A percentile compares a stretch with the other conserved stretches of the same genome.
Evolutionary conservation across 2,329 filamentous ascomycete genomes (phyloP).

Genomic region (Trichoderma sp.): DNA sequence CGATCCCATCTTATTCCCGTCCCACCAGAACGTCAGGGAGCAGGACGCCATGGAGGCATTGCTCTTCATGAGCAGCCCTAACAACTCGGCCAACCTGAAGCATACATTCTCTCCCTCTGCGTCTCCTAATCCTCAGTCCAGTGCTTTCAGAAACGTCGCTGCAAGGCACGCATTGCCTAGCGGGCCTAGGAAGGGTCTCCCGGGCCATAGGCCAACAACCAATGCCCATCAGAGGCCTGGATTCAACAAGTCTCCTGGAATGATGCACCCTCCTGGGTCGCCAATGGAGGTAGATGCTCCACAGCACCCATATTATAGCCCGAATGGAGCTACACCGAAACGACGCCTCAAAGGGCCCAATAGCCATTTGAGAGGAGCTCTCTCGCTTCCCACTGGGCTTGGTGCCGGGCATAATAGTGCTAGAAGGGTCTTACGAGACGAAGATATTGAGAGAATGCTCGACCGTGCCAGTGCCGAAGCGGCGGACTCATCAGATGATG

Average conservation of each 20-base stretch:
- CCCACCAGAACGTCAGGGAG: constrained; percentile 65
- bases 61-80: constrained; percentile 77
- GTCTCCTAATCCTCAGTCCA: constrained; percentile 34
- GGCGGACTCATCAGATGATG: constrained; percentile 56
- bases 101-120: constrained; percentile 49
- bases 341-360: constrained; percentile 43
- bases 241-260: constrained; percentile 47
- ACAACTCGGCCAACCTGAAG: constrained; percentile 64
- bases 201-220: constrained; percentile 44
- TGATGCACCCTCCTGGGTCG: constrained; percentile 36
- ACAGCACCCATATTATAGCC: constrained; percentile 30
- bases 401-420: constrained; percentile 39
- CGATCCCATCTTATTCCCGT: constrained; percentile 62
- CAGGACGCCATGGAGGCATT: constrained; percentile 80
- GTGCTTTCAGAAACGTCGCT: constrained; percentile 22
- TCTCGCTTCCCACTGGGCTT: constrained; percentile 52
- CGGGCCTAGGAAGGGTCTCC: constrained; percentile 52
- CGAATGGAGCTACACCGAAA: constrained; percentile 41
- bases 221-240: constrained; percentile 45
- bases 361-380: constrained; percentile 37
- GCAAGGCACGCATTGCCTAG: constrained; percentile 43
- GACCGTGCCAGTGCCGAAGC: constrained; percentile 50
- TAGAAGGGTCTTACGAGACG: constrained; percentile 46
- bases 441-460: constrained; percentile 59
- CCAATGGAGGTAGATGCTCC: constrained; percentile 49